Base-by-base conservation (phyloP, 768 basidiomycete species). In the Boletus subparvulus region DNA sequence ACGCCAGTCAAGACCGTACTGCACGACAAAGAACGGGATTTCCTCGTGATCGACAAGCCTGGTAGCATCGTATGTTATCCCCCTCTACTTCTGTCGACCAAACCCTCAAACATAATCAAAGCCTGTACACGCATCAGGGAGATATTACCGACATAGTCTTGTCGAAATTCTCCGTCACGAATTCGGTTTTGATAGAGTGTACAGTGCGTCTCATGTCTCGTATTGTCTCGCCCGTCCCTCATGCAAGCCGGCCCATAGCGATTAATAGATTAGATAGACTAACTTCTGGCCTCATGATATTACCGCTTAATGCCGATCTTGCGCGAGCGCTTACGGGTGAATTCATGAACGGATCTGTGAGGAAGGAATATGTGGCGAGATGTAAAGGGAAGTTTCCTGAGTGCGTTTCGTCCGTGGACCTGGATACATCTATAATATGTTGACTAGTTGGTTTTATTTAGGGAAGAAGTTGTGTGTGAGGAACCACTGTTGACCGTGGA, bases 41-140 rank as follows among this genome's bases (percentile, higher is more conserved):
- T 96, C 58, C 83, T 98, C 36, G 90, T 98, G 14, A 89, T 99
- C 30, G 89, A 98, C 67, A 99, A 99, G 78, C 96, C 96, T 3
- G 96, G 96, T 35, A 91, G 90, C 69, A 92, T 98, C 68, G 95
- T 97, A 71, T 74, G 94, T 84, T 67, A 59, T 65, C 61, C 44
- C n/a, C 44, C 36, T 58, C 50, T 55, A 9, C 21, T 28, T 45
- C 19, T 13, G 17, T 16, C 24, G 8, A 32, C 9, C 26, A 46
- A 17, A 26, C 11, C 28, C 26, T 43, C 26, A 28, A 45, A 37
- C 33, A 9, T 3, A 5, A 36, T 37, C 51, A 47, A 40, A 93
- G 92, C 93, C 94, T 30, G 90, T 98, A 3, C 96, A 99, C 70
- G 85, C 92, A 2, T 87, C 92, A 0, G 97, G 97, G 9, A 77